phyloP scores from a whole-genome alignment of 2,329 filamentous ascomycete species.

The Didymella sp. region DNA sequence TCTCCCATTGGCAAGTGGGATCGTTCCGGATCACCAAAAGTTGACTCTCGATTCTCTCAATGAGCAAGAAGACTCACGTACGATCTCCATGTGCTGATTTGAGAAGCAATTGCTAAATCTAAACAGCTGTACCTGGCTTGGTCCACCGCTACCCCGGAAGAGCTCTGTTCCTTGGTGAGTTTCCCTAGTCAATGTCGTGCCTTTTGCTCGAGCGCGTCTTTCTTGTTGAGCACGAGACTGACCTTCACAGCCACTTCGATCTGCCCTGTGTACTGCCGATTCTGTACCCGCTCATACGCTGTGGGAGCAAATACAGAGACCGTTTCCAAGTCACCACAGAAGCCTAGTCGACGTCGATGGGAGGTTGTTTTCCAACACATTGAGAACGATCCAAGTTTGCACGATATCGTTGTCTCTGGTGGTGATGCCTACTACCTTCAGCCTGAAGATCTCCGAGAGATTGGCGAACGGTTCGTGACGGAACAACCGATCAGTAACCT shows the following conservation, averaged over 20 bases:
- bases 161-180: slow-evolving; percentile 65
- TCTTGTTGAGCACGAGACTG: background rate
- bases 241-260: slow-evolving; percentile 57
- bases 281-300: slow-evolving; percentile 67
- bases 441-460: slow-evolving; percentile 59
- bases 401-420: slow-evolving; percentile 69
- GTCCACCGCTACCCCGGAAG: slow-evolving; percentile 71
- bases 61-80: slow-evolving; percentile 61
- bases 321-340: slow-evolving; percentile 51
- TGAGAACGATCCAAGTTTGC: slow-evolving; percentile 56
- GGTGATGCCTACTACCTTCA: slow-evolving; percentile 67
- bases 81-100: background rate
- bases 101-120: slow-evolving; percentile 3
- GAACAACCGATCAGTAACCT: no score
- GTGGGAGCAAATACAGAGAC: slow-evolving; percentile 63
- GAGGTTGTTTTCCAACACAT: slow-evolving; percentile 66
- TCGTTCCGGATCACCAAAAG: slow-evolving; percentile 62
- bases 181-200: background rate
- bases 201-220: background rate
- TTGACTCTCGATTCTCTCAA: slow-evolving; percentile 65
- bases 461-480: slow-evolving; percentile 55
- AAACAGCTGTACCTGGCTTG: slow-evolving; percentile 59
- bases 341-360: slow-evolving; percentile 58
- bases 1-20: slow-evolving; percentile 62
- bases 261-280: slow-evolving; percentile 69